These are phyloP conservation scores for Antrodiella citrinella DNA, from an alignment of 768 basidiomycete genomes.

Conservation along the genomic window DNA sequence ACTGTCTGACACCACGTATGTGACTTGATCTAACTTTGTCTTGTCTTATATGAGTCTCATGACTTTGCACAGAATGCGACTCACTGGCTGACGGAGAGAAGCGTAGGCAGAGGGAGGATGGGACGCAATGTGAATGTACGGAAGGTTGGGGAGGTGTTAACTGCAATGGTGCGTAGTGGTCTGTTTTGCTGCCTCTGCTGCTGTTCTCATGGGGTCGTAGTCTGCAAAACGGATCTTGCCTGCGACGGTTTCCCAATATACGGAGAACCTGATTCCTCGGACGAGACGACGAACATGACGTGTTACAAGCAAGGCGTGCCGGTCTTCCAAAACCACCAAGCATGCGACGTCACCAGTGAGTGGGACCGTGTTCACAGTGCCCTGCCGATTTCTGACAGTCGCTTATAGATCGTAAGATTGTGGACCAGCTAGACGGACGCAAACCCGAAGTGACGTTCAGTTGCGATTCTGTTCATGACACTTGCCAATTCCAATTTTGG, in stretches of 20 bases:
- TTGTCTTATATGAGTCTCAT: no score
- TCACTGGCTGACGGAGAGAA: conserved; percentile 87
- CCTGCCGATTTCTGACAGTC: neutral
- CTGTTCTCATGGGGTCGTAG: conserved; percentile 33
- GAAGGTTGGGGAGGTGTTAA: conserved; percentile 96
- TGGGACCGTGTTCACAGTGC: conserved; percentile 8
- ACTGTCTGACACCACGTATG: conserved; percentile 88
- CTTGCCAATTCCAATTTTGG: conserved; percentile 98
- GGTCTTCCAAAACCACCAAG: conserved; percentile 93
- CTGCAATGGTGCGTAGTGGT: conserved; percentile 72
- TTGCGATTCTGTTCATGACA: conserved; percentile 55
- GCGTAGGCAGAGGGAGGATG: conserved; percentile 70
- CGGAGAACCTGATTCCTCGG: conserved; percentile 34
- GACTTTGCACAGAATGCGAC: conserved; percentile 65
- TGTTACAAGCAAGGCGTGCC: conserved; percentile 93
- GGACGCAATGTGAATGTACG: conserved; percentile 77
- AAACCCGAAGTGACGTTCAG: conserved; percentile 96
- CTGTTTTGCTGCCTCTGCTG: neutral
- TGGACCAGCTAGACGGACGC: conserved; percentile 85
- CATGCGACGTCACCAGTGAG: conserved; percentile 97
- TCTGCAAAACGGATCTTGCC: conserved; percentile 76
- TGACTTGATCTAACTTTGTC: conserved; percentile 10
- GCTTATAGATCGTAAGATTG: conserved; percentile 80
- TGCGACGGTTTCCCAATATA: conserved; percentile 74
- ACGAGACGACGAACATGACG: conserved; percentile 59